Base-by-base conservation (phyloP, 164 flowering plant genomes). In the Umbellularia californica region DNA sequence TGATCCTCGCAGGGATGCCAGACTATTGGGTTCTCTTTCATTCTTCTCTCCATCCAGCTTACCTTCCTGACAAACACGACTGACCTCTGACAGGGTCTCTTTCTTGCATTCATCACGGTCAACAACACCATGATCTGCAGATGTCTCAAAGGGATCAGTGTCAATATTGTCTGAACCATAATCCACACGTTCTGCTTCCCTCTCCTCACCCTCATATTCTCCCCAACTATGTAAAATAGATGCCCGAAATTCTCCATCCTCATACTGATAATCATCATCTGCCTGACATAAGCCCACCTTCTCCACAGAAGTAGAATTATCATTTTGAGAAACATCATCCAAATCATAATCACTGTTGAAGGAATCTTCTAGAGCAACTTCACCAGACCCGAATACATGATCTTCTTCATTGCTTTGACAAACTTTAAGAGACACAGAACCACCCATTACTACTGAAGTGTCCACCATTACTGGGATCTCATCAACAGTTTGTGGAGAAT, bases 241-340 rank as follows among this genome's bases (percentile, higher is more conserved):
- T 75, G 84, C 91, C 77, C 94, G 87, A 71, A 92, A 74, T 71
- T 92, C 97, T 25, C 97, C 94, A 83, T 92, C 97, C 74, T 90
- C 97, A 58, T 81, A 85, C 78, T 88, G 88, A 78, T 88, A 86
- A 75, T 90, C 95, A 84, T 88, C 85, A 74, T 84, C 91, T 27
- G 74, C 84, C 82, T 87, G 83, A 51, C 24, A 68, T 41, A 80
- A 81, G 67, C 55, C 71, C 33, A 24, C 69, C 23, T 76, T 71
- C 47, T 81, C 77, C 41, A 27, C 65, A 47, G 24, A 77, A 63
- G 58, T 68, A 17, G 62, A n/a, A 12, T 50, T 72, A 58, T 76
- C 81, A 76, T 80, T 79, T 17, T 75, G 81, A 79, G 83, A 82
- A 20, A 55, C 20, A 70, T 58, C 79, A 78, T 80, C 86, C 2